Evolutionary conservation across 75 land plant genomes (phyloP).

Genomic region (Chamaecyparis obtusa): DNA sequence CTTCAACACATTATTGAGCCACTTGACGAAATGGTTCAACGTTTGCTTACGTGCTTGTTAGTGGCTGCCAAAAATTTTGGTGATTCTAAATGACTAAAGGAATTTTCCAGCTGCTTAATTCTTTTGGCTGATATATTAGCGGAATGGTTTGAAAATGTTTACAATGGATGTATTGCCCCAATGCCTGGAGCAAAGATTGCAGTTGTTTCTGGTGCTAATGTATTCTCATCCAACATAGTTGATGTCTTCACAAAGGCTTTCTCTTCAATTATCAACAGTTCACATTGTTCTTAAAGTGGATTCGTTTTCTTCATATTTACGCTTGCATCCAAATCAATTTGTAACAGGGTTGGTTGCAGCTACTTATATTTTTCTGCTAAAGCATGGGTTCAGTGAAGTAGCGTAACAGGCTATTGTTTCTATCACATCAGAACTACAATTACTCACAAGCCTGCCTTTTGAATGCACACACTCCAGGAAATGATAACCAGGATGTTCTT

Average conservation of each 20-base stretch:
- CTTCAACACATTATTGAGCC: constrained; percentile 51
- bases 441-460: constrained; percentile 42
- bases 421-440: constrained; percentile 61
- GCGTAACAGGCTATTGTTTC: constrained; percentile 46
- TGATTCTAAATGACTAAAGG: constrained; percentile 63
- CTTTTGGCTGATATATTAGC: constrained; percentile 73
- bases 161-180: constrained; percentile 64
- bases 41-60: constrained; percentile 63
- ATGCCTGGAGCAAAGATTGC: constrained; percentile 23
- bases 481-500: constrained; percentile 3
- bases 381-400: constrained; percentile 63
- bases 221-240: constrained; percentile 48
- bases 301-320: constrained; percentile 64
- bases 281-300: constrained; percentile 53
- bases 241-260: constrained; percentile 65
- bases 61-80: constrained; percentile 64
- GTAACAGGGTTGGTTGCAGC: constrained; percentile 73
- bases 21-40: constrained; percentile 58
- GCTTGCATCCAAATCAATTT: constrained; percentile 85
- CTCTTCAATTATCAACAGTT: constrained; percentile 60
- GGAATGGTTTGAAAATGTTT: constrained; percentile 67
- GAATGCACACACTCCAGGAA: constrained; percentile 11
- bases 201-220: not conserved
- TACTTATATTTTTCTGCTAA: constrained; percentile 82
- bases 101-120: constrained; percentile 68